phyloP scores from a whole-genome alignment of 2,329 filamentous ascomycete genomes.

The Penicillium janthinellum region DNA sequence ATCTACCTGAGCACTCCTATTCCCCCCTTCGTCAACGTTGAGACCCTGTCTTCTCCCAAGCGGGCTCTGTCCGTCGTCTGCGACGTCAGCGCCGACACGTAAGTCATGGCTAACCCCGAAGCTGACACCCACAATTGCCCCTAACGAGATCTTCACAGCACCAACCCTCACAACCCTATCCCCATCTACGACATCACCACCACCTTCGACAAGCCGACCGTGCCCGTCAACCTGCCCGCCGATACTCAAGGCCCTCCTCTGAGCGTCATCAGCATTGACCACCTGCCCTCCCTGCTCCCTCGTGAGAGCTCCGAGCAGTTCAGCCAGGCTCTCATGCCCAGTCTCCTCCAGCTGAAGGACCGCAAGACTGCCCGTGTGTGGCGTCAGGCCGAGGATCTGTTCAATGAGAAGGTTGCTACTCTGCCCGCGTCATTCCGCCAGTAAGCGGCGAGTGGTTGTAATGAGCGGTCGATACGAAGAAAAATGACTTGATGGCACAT shows the following conservation, averaged over 20 bases:
- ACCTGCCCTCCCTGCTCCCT: constrained; percentile 79
- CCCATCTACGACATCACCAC: constrained; percentile 84
- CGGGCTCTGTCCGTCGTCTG: constrained; percentile 79
- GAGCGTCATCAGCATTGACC: constrained; percentile 84
- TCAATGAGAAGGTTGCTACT: constrained; percentile 75
- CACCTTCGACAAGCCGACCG: constrained; percentile 85
- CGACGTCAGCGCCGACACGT: constrained; percentile 62
- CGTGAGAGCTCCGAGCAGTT: constrained; percentile 87
- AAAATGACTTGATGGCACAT: constrained; percentile 19
- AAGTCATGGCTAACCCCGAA: constrained; percentile 16
- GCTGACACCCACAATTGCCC: neutral
- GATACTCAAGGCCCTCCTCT: constrained; percentile 63
- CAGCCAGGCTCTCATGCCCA: constrained; percentile 74
- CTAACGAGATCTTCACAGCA: constrained; percentile 32
- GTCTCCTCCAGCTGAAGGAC: constrained; percentile 75
- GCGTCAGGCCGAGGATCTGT: constrained; percentile 80
- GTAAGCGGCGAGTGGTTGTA: constrained; percentile 6
- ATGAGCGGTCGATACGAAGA: constrained; percentile 6
- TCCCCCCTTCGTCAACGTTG: constrained; percentile 75
- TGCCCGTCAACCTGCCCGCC: constrained; percentile 60
- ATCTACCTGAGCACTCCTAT: constrained; percentile 54
- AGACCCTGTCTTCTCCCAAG: constrained; percentile 66
- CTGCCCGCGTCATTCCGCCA: constrained; percentile 53
- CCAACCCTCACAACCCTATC: constrained; percentile 52
- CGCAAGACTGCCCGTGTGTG: constrained; percentile 73